Conservation (phyloP, 2,329 filamentous ascomycete genomes). For the Colletotrichum filicis region DNA sequence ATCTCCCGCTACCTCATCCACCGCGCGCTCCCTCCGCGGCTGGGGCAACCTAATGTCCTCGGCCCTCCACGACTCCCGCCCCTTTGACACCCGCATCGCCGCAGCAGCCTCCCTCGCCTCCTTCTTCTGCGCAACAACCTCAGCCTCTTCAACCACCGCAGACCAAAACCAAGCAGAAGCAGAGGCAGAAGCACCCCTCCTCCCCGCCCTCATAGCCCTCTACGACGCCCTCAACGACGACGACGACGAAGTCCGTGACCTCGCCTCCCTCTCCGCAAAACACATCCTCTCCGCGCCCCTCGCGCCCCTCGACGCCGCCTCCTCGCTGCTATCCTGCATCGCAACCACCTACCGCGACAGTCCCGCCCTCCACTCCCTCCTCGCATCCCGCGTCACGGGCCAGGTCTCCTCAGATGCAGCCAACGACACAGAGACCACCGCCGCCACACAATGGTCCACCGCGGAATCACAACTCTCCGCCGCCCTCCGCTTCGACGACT, state of each 20-base stretch:
- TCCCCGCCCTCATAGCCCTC: conserved; percentile 71
- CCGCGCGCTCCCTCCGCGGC: conserved; percentile 40
- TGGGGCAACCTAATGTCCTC: conserved; percentile 63
- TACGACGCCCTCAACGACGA: conserved; percentile 89
- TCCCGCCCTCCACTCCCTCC: conserved; percentile 51
- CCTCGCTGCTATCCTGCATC: conserved; percentile 57
- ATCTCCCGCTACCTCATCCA: conserved; percentile 21
- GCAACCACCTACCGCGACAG: conserved; percentile 45
- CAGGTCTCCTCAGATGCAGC: conserved; percentile 11
- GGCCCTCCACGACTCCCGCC: conserved; percentile 48
- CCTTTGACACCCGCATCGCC: conserved; percentile 73
- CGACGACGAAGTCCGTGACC: conserved; percentile 85
- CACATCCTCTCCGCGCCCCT: conserved; percentile 58
- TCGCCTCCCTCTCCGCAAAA: conserved; percentile 64
- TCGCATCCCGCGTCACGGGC: conserved; percentile 56
- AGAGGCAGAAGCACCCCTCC: conserved; percentile 47
- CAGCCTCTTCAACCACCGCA: conserved; percentile 16
- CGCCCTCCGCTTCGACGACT: conserved; percentile 67
- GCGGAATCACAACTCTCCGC: conserved; percentile 53
- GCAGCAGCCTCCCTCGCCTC: conserved; percentile 65
- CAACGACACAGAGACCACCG: background rate
- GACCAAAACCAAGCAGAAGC: background rate
- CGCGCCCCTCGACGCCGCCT: conserved; percentile 59
- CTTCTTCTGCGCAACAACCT: conserved; percentile 53
- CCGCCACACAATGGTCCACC: conserved; percentile 37